These are phyloP conservation scores for Hyaloperonospora brassicae DNA, from an alignment of 352 stramenopile species.

Conservation along the genomic window DNA sequence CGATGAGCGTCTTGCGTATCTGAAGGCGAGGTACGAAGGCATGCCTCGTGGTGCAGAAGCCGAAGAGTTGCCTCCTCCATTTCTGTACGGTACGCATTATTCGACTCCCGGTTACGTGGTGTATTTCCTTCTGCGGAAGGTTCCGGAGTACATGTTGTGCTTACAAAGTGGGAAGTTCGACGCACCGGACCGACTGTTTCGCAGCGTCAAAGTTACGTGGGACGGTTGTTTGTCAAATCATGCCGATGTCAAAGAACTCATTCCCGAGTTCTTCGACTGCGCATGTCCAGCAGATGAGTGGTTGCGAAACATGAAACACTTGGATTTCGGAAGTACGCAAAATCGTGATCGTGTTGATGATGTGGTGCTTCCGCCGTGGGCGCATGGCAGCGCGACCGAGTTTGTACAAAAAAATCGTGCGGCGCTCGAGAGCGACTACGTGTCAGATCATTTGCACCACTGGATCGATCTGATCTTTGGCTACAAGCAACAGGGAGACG, in stretches of 20 bases:
- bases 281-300: constrained; percentile 80
- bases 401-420: constrained; percentile 92
- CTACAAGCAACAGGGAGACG: constrained; percentile 91
- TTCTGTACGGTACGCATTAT: constrained; percentile 95
- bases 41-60: constrained; percentile 84
- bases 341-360: constrained; percentile 82
- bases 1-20: constrained; percentile 77
- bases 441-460: constrained; percentile 90
- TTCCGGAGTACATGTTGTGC: constrained; percentile 93
- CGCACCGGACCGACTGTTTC: constrained; percentile 95
- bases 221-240: constrained; percentile 77
- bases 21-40: constrained; percentile 79
- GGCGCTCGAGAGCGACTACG: constrained; percentile 94
- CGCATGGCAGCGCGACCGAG: constrained; percentile 68
- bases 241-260: constrained; percentile 98
- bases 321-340: constrained; percentile 91
- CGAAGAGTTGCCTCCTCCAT: constrained; percentile 84
- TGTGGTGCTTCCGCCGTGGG: constrained; percentile 92
- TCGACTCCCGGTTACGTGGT: constrained; percentile 93
- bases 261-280: constrained; percentile 95
- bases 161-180: constrained; percentile 98
- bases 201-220: constrained; percentile 90
- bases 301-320: constrained; percentile 91
- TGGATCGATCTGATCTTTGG: constrained; percentile 99
- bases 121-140: constrained; percentile 95